These are phyloP conservation scores for Lactarius psammicola DNA, from an alignment of 768 basidiomycete genomes.

Conservation along the genomic window DNA sequence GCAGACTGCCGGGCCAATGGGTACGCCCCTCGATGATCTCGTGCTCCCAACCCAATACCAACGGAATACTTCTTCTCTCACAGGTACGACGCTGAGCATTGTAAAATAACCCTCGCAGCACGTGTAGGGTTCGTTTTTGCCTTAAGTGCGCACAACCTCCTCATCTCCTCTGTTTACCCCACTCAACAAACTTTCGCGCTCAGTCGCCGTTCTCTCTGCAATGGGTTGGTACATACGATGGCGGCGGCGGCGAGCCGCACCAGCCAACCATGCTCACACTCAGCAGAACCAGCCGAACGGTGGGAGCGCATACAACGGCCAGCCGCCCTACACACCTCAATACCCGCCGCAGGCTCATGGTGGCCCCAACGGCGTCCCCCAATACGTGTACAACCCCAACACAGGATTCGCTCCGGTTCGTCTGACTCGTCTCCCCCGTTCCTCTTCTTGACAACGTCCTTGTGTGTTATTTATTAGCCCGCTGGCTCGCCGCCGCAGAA, in stretches of 20 bases:
- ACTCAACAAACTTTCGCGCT: too few relatives aligned
- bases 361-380: neutral
- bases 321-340: neutral
- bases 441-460: neutral
- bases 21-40: neutral
- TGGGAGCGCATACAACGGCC: neutral
- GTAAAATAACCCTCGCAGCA: conserved; percentile 3
- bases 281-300: neutral
- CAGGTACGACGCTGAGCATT: neutral
- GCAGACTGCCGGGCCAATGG: neutral
- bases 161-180: too few relatives aligned
- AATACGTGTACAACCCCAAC: neutral
- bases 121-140: neutral
- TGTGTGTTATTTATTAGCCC: neutral
- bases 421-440: neutral
- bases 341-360: conserved; percentile 13
- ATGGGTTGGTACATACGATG: too few relatives aligned
- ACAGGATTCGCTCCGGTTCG: conserved; percentile 12
- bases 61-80: neutral
- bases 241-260: conserved; percentile 3
- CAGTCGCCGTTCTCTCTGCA: too few relatives aligned
- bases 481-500: conserved; percentile 4
- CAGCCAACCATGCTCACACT: too few relatives aligned
- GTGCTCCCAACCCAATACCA: neutral
- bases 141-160: neutral